A percentile compares a stretch with the other conserved stretches of the same genome.
phyloP scores from a whole-genome alignment of 176 grass and related monocot species.

The Oryza glaberrima region DNA sequence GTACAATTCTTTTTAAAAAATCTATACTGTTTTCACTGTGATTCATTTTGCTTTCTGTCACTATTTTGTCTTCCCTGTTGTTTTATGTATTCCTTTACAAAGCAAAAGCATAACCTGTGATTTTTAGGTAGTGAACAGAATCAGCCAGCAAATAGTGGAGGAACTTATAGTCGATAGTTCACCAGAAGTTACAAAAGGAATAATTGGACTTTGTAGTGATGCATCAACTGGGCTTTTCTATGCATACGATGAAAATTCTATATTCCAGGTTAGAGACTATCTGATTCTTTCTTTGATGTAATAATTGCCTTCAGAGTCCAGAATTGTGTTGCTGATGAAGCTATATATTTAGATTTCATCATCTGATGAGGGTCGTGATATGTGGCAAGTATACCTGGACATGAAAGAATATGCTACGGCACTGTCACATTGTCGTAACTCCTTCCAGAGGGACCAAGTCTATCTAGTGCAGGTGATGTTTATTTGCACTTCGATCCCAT shows the following conservation, averaged over 20 bases:
- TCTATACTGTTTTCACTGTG: conserved; percentile 18
- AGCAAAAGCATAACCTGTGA: conserved; percentile 36
- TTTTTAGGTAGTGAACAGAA: conserved; percentile 93
- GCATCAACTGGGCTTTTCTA: conserved; percentile 85
- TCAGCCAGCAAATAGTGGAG: conserved; percentile 83
- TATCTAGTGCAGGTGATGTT: conserved; percentile 77
- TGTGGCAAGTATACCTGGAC: conserved; percentile 98
- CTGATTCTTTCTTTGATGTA: conserved; percentile 28
- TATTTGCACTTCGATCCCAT: neutral
- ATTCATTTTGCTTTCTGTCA: conserved; percentile 10
- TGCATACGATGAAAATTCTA: conserved; percentile 93
- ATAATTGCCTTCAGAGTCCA: conserved; percentile 12
- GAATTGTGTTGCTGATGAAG: conserved; percentile 39
- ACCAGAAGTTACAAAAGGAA: conserved; percentile 78
- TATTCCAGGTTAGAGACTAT: conserved; percentile 77
- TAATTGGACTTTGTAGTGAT: conserved; percentile 92
- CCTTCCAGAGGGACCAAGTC: conserved; percentile 86
- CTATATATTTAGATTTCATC: conserved; percentile 64
- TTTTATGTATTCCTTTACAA: conserved; percentile 27
- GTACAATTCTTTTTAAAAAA: conserved; percentile 44
- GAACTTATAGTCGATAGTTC: conserved; percentile 82
- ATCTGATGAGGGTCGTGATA: conserved; percentile 87
- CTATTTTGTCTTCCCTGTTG: neutral
- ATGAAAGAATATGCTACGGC: conserved; percentile 85
- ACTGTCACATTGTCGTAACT: conserved; percentile 75